Evolutionary conservation across 2,329 filamentous ascomycete species (phyloP).

Genomic region (Meredithiella fracta): DNA sequence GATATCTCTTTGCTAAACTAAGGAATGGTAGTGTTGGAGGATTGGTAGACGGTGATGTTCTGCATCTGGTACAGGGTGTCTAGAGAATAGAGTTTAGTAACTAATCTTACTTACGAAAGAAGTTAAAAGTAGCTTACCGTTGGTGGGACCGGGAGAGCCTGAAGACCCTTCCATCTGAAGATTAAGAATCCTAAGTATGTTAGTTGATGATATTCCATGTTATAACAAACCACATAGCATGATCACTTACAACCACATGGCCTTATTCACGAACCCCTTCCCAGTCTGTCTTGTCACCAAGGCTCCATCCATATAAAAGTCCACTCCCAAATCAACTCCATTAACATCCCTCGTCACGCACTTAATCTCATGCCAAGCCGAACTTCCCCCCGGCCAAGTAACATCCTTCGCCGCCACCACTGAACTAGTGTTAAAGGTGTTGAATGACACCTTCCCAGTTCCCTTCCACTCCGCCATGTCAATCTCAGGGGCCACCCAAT

Average conservation of each 20-base stretch:
- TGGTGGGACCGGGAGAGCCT: conserved; percentile 24
- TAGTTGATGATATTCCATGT: background rate
- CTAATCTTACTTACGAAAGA: background rate
- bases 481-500: conserved; percentile 42
- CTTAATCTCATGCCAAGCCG: conserved; percentile 32
- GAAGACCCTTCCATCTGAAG: conserved; percentile 31
- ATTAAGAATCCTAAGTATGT: conserved; percentile 25
- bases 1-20: background rate
- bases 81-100: background rate
- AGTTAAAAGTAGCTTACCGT: conserved; percentile 9
- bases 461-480: conserved; percentile 47
- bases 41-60: background rate
- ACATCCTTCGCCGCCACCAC: conserved; percentile 31
- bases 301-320: conserved; percentile 37
- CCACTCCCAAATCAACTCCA: conserved; percentile 33
- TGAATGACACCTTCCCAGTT: conserved; percentile 38
- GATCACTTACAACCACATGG: conserved; percentile 26
- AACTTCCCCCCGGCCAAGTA: conserved; percentile 17
- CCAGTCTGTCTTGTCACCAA: conserved; percentile 35
- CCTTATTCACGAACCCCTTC: conserved; percentile 30
- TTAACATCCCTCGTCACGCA: conserved; percentile 35
- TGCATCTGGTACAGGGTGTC: conserved; percentile 10
- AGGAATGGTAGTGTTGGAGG: background rate
- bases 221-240: background rate
- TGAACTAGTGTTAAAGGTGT: conserved; percentile 35